Evolutionary conservation across 129 eudicot species (phyloP).

Genomic region (Arctium lappa): DNA sequence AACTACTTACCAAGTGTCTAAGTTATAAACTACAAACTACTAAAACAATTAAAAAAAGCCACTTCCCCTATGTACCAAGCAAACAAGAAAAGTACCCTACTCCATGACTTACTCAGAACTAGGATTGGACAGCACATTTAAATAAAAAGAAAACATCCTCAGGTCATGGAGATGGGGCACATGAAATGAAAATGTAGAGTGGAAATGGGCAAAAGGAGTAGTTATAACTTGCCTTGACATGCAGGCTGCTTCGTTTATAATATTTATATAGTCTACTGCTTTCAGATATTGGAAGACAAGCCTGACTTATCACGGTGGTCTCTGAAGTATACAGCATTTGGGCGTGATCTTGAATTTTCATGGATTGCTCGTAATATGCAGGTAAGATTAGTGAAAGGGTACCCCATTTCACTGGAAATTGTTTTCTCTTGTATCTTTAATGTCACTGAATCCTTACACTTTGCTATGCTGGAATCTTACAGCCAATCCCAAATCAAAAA

Average conservation of each 20-base stretch:
- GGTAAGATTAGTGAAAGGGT: constrained; percentile 32
- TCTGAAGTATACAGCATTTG: constrained; percentile 87
- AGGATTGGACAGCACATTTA: not conserved
- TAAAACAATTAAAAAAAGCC: no score
- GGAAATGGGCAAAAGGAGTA: not conserved
- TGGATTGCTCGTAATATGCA: constrained; percentile 99
- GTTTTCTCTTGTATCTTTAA: not conserved
- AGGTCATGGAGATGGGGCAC: not conserved
- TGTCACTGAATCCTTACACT: not conserved
- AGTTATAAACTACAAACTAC: no score
- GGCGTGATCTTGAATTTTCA: constrained; percentile 89
- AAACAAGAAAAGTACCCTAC: no score
- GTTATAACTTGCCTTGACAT: not conserved
- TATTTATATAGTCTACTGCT: constrained; percentile 14
- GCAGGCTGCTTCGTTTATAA: not conserved
- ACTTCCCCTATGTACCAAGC: no score
- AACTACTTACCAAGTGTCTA: no score
- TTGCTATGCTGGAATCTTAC: constrained; percentile 29
- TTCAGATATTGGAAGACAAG: constrained; percentile 80
- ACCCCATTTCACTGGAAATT: not conserved
- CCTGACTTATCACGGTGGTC: constrained; percentile 95
- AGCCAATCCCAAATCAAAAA: constrained; percentile 96
- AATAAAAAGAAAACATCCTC: not conserved
- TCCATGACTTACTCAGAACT: no score
- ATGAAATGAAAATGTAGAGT: not conserved